Evolutionary conservation across 2,329 filamentous ascomycete species (phyloP), one percentile per base, ranked within the genome.

Genomic region (Lasiodiplodia gonubiensis): DNA sequence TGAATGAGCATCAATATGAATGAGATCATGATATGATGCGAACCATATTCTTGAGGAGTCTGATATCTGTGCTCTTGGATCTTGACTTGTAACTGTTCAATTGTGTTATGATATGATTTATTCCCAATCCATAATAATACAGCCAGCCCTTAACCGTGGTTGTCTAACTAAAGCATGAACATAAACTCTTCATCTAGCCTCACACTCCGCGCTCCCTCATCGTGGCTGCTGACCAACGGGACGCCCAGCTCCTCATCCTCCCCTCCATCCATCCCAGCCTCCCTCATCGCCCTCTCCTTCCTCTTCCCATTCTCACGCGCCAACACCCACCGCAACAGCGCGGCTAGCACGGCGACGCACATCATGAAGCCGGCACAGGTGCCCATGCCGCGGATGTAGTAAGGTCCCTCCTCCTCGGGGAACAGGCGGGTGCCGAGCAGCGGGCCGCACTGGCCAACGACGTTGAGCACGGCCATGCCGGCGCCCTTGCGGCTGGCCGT

Each of bases 381-480:
- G 2, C 73, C 73, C 83, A 86, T 86, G 0, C 85, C 85, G 63
- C 72, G 78, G 0, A 81, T 76, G 74, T 83, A 87, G 54, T 77
- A 80, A 35, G 85, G 85, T 1, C 77, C 82, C 64, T 86, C 83
- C 0, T 70, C 73, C 21, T 83, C 79, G 0, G 85, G 85, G 74
- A 86, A 87, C n/a, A 87, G 73, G 67, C 84, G 80, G n/a, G 83
- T 85, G 0, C 85, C 85, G 0, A 86, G 71, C 11, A 87, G 79
- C 2, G 92, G 92, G 0, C 92, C 92, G 70, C 89, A 90, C 79
- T 96, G 92, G 1, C 92, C 94, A 16, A 97, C 85, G 42, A 93
- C 74, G 77, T 97, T 94, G 74, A 97, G 78, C 37, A 97, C 83
- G 0, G 91, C 92, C 73, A 97, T 92, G 1, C 90, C 92, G 1